phyloP scores from a whole-genome alignment of 1,284 basidiomycete species.

The Rhodotorula sp. region DNA sequence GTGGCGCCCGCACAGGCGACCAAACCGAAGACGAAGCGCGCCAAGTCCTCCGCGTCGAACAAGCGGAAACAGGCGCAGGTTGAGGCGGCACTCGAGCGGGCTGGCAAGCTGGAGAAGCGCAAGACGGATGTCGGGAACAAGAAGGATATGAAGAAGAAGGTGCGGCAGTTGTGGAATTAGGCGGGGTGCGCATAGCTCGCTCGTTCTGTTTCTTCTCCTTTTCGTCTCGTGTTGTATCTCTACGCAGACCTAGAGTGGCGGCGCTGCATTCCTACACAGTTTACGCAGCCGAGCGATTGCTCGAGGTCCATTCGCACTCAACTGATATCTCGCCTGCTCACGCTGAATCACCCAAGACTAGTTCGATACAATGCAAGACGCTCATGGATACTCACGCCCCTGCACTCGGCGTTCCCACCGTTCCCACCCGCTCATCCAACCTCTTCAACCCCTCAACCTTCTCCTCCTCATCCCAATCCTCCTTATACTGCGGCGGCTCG shows the following conservation, averaged over 20 bases:
- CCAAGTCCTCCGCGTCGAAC: conserved; percentile 7
- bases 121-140: conserved; percentile 15
- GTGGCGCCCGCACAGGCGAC: conserved; percentile 27
- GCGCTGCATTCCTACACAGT: not conserved
- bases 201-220: not conserved
- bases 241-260: not conserved
- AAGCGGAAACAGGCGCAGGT: conserved; percentile 18
- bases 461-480: too few relatives aligned
- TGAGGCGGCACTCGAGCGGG: conserved; percentile 26
- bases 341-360: too few relatives aligned
- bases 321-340: not conserved
- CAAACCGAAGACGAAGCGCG: conserved; percentile 24
- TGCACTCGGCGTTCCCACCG: too few relatives aligned
- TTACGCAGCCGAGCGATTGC: not conserved
- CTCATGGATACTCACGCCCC: too few relatives aligned
- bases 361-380: too few relatives aligned
- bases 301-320: not conserved
- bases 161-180: conserved; percentile 27
- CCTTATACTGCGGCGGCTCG: too few relatives aligned
- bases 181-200: not conserved
- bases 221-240: not conserved
- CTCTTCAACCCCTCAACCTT: too few relatives aligned
- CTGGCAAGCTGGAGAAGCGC: conserved; percentile 32
- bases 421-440: too few relatives aligned
- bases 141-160: conserved; percentile 34